phyloP scores from a whole-genome alignment of 1,284 basidiomycete genomes.

The Microbotryum intermedium region DNA sequence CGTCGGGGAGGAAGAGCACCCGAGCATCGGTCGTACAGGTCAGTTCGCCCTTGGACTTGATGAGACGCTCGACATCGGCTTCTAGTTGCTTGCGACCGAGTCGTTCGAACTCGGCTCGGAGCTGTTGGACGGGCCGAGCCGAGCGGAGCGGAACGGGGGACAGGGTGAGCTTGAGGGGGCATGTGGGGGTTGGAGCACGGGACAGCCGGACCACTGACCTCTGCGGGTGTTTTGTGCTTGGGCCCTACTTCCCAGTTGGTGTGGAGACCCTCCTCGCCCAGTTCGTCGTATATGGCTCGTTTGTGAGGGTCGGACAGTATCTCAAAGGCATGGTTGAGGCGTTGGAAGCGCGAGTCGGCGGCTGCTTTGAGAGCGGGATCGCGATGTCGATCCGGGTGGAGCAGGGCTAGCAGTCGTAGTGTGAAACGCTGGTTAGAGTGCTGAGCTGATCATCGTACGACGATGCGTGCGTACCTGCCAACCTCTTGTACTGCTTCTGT shows the following conservation, averaged over 20 bases:
- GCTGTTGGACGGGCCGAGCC: too few species aligned
- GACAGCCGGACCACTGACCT: constrained; percentile 44
- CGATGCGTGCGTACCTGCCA: constrained; percentile 16
- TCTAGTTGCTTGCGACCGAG: constrained; percentile 44
- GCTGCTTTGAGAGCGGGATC: constrained; percentile 51
- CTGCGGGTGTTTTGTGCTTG: constrained; percentile 46
- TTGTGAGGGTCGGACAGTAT: constrained; percentile 63
- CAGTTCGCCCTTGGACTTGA: constrained; percentile 43
- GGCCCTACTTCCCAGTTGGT: constrained; percentile 45
- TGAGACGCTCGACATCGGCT: constrained; percentile 45
- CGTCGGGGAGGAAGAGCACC: constrained; percentile 17
- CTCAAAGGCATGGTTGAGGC: constrained; percentile 55
- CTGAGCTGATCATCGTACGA: background rate
- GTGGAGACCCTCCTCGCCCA: constrained; percentile 55
- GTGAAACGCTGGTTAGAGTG: background rate
- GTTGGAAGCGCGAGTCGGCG: constrained; percentile 58
- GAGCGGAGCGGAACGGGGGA: background rate
- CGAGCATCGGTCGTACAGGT: constrained; percentile 24
- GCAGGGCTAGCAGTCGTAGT: constrained; percentile 46
- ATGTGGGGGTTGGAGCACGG: background rate
- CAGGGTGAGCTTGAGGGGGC: background rate
- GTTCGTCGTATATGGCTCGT: constrained; percentile 65
- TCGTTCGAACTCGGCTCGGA: constrained; percentile 46
- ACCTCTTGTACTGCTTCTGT: constrained; percentile 19
- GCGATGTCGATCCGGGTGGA: constrained; percentile 76